Evolutionary conservation across 306 rosid genomes (phyloP), one percentile per base, ranked within the genome.

Genomic region (Medicago ruthenica): DNA sequence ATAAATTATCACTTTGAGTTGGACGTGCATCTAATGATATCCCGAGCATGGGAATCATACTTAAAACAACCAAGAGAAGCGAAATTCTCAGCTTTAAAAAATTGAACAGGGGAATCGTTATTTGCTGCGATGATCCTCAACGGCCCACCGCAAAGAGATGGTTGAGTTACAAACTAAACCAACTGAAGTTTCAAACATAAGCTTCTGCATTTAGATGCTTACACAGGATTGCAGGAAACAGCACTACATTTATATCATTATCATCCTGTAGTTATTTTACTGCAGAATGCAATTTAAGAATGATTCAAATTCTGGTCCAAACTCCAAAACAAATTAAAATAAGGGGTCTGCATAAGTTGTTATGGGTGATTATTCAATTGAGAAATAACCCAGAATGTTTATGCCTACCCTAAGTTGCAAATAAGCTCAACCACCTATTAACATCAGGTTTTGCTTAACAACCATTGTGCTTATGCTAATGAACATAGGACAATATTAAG

Each of bases 381-480:
- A 71, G 65, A 71, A 60, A 55, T 27, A 27, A 27, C 3, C 4
- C 3, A 24, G 3, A 71, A 37, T 44, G 1, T 36, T 36, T 65
- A 54, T 45, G 14, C 3, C 2, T 37, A 55, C 16, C 57, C 85
- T 83, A 92, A 97, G 96, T 92, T 95, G 88, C 97, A 95, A 75
- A 95, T 89, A 34, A 95, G 97, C 80, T 95, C 97, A 92, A 60
- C 99, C 99, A 34, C 99, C 99, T 6, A 90, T 96, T 62, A 89
- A 92, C 78, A 92, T 72, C 79, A 92, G 80, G 82, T 88, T 85
- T 74, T 89, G 93, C 84, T 87, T 88, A 6, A 92, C 99, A 51
- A 96, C 78, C 99, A 95, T 95, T 71, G 99, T 88, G 81, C 97
- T 77, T 87, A 97, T 92, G 84, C 73, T 50, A 61, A 62, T 9